These are phyloP conservation scores for Yamadazyma nakazawae DNA, from an alignment of 805 yeast genomes.

Conservation along the genomic window DNA sequence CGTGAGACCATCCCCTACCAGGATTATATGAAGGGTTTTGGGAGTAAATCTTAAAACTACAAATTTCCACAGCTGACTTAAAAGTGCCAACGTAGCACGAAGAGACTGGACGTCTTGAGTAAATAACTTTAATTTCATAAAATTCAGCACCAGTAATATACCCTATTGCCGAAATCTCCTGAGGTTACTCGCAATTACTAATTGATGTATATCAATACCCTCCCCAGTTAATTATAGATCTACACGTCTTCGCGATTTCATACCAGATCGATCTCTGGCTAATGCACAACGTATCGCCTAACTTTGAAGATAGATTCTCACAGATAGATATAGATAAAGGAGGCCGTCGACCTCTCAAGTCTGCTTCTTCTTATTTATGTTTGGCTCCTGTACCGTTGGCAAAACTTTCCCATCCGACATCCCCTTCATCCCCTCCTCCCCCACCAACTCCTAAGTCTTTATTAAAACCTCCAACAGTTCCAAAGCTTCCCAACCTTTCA, in stretches of 20 bases:
- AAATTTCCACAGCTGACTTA: slow-evolving; percentile 7
- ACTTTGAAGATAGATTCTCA: slow-evolving; percentile 13
- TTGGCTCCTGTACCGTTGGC: background rate
- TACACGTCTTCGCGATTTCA: background rate
- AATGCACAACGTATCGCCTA: slow-evolving; percentile 7
- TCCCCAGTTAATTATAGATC: too few species aligned
- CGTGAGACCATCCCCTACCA: slow-evolving; percentile 38
- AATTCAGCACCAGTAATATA: background rate
- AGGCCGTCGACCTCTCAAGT: background rate
- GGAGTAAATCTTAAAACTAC: slow-evolving; percentile 58
- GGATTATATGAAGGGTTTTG: slow-evolving; percentile 46
- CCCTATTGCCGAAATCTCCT: background rate
- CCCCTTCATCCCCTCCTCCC: background rate
- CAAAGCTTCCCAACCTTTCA: slow-evolving; percentile 11
- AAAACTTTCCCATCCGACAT: background rate
- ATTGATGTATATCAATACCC: too few species aligned
- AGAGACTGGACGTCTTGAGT: slow-evolving; percentile 7
- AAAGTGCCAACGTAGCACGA: slow-evolving; percentile 7
- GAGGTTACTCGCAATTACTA: too few species aligned
- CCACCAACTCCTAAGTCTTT: background rate
- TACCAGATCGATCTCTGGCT: background rate
- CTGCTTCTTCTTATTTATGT: background rate
- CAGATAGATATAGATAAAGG: slow-evolving; percentile 8
- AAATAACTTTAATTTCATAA: slow-evolving; percentile 13
- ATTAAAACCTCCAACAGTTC: slow-evolving; percentile 6